Conservation (phyloP, 345 rosid species). For the Chamaenerion angustifolium region DNA sequence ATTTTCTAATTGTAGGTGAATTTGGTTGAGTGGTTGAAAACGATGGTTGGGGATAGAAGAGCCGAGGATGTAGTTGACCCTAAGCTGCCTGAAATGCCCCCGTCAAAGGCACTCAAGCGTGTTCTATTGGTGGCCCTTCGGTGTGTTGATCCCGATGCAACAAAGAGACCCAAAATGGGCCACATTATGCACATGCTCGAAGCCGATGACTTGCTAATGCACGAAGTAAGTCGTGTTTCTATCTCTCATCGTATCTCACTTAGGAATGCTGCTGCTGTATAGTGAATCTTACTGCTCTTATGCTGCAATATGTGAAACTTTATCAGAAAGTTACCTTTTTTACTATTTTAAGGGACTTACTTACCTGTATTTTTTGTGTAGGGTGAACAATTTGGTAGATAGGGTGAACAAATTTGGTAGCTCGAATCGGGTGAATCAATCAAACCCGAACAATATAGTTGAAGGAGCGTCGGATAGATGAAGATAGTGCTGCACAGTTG, state of each 20-base stretch:
- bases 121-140: conserved; percentile 67
- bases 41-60: conserved; percentile 75
- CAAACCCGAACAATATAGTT: too few relatives aligned
- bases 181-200: conserved; percentile 98
- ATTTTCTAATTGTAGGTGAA: conserved; percentile 41
- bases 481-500: too few relatives aligned
- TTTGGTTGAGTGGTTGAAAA: conserved; percentile 88
- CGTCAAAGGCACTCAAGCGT: conserved; percentile 86
- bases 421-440: too few relatives aligned
- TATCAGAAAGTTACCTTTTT: too few relatives aligned
- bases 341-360: too few relatives aligned
- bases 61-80: conserved; percentile 88
- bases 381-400: too few relatives aligned
- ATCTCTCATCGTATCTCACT: not conserved
- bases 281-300: too few relatives aligned
- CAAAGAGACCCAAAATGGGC: conserved; percentile 95
- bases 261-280: not conserved
- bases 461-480: too few relatives aligned
- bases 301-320: too few relatives aligned
- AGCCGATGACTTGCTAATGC: conserved; percentile 75
- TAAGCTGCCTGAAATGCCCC: conserved; percentile 66
- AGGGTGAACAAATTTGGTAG: too few relatives aligned
- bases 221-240: conserved; percentile 37
- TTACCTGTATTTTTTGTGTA: too few relatives aligned
- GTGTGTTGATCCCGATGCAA: conserved; percentile 93